Evolutionary conservation across 345 rosid genomes (phyloP), one percentile per base, ranked within the genome.

Genomic region (Aurinia saxatilis): DNA sequence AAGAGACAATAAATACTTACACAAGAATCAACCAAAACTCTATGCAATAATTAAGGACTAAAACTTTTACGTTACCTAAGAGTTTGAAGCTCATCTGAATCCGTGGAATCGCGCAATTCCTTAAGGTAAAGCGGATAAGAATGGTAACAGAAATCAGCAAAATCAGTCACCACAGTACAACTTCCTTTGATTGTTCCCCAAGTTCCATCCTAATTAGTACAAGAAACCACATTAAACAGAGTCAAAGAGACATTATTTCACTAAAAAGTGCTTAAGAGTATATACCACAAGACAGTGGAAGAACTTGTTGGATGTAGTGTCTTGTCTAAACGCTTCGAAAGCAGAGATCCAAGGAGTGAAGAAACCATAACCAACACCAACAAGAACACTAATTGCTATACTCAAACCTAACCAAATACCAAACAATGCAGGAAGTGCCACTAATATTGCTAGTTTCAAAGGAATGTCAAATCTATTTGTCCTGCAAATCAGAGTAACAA

Each of bases 321-420:
- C 78, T 50, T 77, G 80, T 74, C 95, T 79, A 45, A 86, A 91
- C 60, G 98, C 98, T 69, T 88, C 84, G 60, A 91, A 88, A 75
- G 96, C 73, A 46, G 86, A 80, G 66, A 88, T 70, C 95, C 95
- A 86, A 39, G 95, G 95, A 44, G 88, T 73, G 71, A 91, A 80
- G 74, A 84, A 88, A 1, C 96, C 95, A 73, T 86, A 86, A n/a
- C 88, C 90, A 46, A 91, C 44, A 45, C 92, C 90, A 50, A 81
- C 78, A 63, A 84, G 78, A 63, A 71, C 73, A 66, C 79, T 91
- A 30, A 81, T 76, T 54, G 84, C 70, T 66, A 88, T 75, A 79
- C 95, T 88, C 54, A 91, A 71, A 70, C 73, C 82, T 76, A 88
- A 71, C 88, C 90, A 88, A 21, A 91, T 56, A 25, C 77, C 84